phyloP scores from a whole-genome alignment of 805 yeast genomes.

The Wickerhamiella azyma region DNA sequence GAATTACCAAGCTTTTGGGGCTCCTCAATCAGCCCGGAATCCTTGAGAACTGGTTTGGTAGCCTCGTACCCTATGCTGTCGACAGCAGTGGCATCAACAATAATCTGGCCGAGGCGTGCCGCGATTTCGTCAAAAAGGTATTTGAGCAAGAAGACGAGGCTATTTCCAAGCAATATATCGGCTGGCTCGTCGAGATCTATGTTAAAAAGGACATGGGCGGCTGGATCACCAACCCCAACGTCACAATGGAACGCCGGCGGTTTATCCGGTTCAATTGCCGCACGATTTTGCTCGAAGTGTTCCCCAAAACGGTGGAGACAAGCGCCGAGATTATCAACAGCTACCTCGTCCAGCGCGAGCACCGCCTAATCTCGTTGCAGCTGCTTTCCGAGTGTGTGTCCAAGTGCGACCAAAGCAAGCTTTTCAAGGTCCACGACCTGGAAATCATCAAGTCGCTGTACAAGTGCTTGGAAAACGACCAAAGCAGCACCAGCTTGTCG shows the following conservation, averaged over 20 bases:
- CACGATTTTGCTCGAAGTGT: constrained; percentile 31
- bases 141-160: constrained; percentile 7
- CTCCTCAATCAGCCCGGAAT: constrained; percentile 21
- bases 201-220: constrained; percentile 13
- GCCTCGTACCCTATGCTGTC: constrained; percentile 37
- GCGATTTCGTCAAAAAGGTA: constrained; percentile 21
- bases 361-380: constrained; percentile 30
- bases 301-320: constrained; percentile 26
- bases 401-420: constrained; percentile 16
- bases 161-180: constrained; percentile 13
- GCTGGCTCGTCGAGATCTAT: constrained; percentile 19
- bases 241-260: constrained; percentile 35
- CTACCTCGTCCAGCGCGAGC: constrained; percentile 24
- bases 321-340: constrained; percentile 30
- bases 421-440: constrained; percentile 15
- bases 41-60: constrained; percentile 36
- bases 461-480: constrained; percentile 27
- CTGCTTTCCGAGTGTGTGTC: constrained; percentile 24
- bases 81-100: constrained; percentile 44
- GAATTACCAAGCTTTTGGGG: constrained; percentile 23
- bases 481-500: constrained; percentile 29
- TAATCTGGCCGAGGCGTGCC: constrained; percentile 26
- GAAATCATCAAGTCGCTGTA: constrained; percentile 18
- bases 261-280: constrained; percentile 35
- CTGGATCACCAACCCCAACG: constrained; percentile 14